Conservation (phyloP, 2,329 filamentous ascomycete genomes). For the Aspergillus felis region DNA sequence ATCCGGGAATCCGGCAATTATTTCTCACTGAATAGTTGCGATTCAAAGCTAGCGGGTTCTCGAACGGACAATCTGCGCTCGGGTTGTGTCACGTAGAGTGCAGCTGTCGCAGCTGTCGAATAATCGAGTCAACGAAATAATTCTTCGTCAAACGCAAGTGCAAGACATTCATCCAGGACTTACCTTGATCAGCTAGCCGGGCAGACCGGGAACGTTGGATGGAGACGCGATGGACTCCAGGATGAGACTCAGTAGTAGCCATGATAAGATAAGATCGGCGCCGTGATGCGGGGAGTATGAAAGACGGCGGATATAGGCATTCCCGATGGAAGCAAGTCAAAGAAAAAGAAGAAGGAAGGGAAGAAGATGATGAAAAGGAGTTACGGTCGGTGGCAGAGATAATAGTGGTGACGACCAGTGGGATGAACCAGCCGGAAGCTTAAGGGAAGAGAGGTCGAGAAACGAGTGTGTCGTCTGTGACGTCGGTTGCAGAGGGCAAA, state of each 20-base stretch:
- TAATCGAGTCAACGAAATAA: constrained; percentile 1
- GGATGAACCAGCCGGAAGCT: constrained; percentile 25
- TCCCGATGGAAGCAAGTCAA: constrained; percentile 8
- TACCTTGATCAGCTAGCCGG: constrained; percentile 34
- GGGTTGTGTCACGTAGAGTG: constrained; percentile 52
- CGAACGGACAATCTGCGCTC: constrained; percentile 29
- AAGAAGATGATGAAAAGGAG: constrained; percentile 1
- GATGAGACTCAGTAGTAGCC: constrained; percentile 29
- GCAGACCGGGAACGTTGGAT: constrained; percentile 21
- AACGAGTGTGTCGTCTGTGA: constrained; percentile 20
- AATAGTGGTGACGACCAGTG: constrained; percentile 2
- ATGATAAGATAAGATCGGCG: constrained; percentile 18
- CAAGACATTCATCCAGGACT: constrained; percentile 12
- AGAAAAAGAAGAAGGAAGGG: constrained; percentile 11
- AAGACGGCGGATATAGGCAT: constrained; percentile 14
- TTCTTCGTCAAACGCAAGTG: not conserved
- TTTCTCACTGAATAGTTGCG: constrained; percentile 22
- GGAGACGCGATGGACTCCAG: constrained; percentile 9
- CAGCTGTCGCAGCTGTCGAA: constrained; percentile 55
- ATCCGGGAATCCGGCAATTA: not conserved
- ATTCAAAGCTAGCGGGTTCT: constrained; percentile 16
- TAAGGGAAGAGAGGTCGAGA: constrained; percentile 5
- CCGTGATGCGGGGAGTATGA: constrained; percentile 7
- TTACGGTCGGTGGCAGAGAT: not conserved
- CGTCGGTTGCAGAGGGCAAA: constrained; percentile 25